phyloP scores from a whole-genome alignment of 2,329 filamentous ascomycete species.

The Alternaria dauci region DNA sequence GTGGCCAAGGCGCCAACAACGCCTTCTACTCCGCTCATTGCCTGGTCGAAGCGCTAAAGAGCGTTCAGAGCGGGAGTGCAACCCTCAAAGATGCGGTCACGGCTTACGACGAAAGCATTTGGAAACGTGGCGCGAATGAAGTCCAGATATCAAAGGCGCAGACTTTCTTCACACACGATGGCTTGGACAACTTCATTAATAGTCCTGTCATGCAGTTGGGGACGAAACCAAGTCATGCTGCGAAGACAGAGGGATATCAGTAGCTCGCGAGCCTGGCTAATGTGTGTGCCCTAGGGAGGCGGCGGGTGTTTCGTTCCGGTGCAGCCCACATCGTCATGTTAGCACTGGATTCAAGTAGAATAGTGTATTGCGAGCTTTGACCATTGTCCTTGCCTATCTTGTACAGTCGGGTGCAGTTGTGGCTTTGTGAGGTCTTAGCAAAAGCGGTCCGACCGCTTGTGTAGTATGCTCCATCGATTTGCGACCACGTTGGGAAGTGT shows the following conservation, averaged over 20 bases:
- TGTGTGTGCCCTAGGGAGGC: fast-evolving
- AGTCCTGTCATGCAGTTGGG: slow-evolving; percentile 43
- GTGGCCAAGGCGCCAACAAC: slow-evolving; percentile 51
- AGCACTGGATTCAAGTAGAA: no score
- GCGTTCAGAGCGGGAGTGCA: slow-evolving; percentile 16
- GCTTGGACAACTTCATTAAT: slow-evolving; percentile 40
- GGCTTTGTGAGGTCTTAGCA: no score
- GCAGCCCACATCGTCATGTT: no score
- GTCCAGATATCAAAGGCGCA: slow-evolving; percentile 45
- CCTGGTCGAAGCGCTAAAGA: slow-evolving; percentile 37
- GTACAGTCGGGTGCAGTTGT: no score
- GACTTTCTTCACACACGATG: slow-evolving; percentile 45
- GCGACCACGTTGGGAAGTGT: no score
- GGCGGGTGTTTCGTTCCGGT: no score
- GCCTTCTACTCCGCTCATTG: slow-evolving; percentile 46
- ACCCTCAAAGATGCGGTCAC: slow-evolving; percentile 29
- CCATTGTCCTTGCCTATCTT: no score
- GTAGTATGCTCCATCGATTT: no score
- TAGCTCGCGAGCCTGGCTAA: not conserved
- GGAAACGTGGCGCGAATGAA: slow-evolving; percentile 41
- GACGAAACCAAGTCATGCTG: slow-evolving; percentile 40
- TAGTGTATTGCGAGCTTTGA: no score
- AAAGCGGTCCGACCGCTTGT: no score
- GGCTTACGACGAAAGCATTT: slow-evolving; percentile 39
- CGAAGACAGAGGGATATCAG: slow-evolving; percentile 40